phyloP scores from a whole-genome alignment of 2,329 filamentous ascomycete species.

The Fusarium agapanthi region DNA sequence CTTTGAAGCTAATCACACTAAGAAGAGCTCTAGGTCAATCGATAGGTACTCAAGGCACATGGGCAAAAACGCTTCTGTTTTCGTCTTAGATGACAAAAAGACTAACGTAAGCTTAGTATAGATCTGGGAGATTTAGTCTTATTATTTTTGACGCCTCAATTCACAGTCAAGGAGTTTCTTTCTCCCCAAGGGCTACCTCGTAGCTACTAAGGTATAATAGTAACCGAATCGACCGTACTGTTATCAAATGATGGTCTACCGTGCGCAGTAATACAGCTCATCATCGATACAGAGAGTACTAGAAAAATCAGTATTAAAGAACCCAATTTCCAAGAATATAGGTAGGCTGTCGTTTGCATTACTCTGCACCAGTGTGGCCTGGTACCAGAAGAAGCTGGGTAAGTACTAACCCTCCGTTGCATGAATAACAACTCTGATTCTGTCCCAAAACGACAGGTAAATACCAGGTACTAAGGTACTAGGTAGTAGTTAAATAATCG shows the following conservation, averaged over 20 bases:
- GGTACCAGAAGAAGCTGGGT: background rate
- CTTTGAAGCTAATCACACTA: constrained; percentile 14
- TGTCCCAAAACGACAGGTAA: background rate
- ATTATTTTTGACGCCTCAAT: background rate
- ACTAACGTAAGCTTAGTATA: background rate
- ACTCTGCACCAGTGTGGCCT: background rate
- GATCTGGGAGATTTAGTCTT: background rate
- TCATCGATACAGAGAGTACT: background rate
- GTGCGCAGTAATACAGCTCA: background rate
- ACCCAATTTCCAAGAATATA: background rate
- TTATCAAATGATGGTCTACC: background rate
- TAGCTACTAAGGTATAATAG: background rate
- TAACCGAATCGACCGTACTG: background rate
- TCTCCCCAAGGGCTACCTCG: background rate
- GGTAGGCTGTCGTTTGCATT: background rate
- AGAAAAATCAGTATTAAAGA: background rate
- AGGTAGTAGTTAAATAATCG: background rate
- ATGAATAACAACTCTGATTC: background rate
- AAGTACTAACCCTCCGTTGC: background rate
- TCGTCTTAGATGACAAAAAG: background rate
- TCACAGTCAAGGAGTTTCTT: background rate
- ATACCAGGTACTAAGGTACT: too few species aligned
- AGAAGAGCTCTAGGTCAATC: background rate
- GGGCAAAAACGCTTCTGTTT: background rate
- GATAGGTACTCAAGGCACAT: background rate